Conservation (phyloP, 345 rosid genomes). For the Hibiscus tridactylites region DNA sequence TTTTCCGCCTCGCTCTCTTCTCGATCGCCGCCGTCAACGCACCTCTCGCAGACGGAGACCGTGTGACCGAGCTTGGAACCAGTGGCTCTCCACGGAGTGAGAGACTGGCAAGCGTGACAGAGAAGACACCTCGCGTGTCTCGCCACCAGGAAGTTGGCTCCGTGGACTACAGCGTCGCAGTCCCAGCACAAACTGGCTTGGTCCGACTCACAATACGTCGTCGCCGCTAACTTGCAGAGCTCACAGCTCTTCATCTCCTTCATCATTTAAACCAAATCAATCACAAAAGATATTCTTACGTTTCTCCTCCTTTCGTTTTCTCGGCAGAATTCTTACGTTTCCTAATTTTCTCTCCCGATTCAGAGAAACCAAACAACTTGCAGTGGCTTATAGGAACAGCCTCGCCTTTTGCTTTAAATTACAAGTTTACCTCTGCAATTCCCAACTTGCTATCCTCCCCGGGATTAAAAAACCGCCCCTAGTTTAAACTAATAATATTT, state of each 20-base stretch:
- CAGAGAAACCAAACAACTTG: neutral
- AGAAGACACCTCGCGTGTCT: slow-evolving; percentile 49
- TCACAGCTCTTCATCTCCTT: slow-evolving; percentile 44
- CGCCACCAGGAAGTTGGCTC: slow-evolving; percentile 73
- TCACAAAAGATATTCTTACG: neutral
- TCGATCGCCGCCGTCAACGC: slow-evolving; percentile 18
- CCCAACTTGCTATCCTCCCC: neutral
- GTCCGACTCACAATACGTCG: slow-evolving; percentile 57
- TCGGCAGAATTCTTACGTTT: slow-evolving; percentile 5
- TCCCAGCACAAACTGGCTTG: slow-evolving; percentile 65
- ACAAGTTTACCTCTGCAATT: slow-evolving; percentile 5
- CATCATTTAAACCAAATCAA: neutral
- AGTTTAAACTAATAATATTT: too few relatives aligned
- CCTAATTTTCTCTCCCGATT: slow-evolving; percentile 2
- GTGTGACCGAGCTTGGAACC: slow-evolving; percentile 47
- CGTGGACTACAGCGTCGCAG: slow-evolving; percentile 63
- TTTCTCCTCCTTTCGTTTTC: slow-evolving; percentile 16
- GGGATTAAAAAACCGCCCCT: too few relatives aligned
- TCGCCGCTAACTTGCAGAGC: slow-evolving; percentile 48
- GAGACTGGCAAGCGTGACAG: slow-evolving; percentile 42
- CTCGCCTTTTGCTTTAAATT: slow-evolving; percentile 4
- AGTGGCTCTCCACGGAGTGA: slow-evolving; percentile 58
- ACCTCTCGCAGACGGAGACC: slow-evolving; percentile 41
- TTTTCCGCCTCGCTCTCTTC: slow-evolving; percentile 17
- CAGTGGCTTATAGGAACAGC: slow-evolving; percentile 11